phyloP scores from a whole-genome alignment of 208 protist genomes.

The Crithidia brevicula region DNA sequence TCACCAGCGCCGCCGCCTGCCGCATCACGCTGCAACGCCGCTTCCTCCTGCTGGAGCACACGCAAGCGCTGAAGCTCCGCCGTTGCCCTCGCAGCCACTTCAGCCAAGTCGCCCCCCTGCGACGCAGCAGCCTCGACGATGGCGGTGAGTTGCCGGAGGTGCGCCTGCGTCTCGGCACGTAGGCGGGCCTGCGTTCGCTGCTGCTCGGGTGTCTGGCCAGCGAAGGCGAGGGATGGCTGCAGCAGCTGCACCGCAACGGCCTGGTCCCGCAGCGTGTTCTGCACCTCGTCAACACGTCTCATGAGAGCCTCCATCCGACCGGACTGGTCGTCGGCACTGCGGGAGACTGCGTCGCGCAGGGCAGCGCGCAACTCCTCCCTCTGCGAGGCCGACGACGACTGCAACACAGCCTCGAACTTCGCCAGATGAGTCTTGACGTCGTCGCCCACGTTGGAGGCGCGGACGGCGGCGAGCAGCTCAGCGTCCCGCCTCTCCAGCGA shows the following conservation, averaged over 20 bases:
- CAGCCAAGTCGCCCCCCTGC: not conserved
- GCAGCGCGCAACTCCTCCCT: constrained; percentile 14
- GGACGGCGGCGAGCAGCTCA: constrained; percentile 24
- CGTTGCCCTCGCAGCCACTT: constrained; percentile 3
- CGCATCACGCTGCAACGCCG: constrained; percentile 10
- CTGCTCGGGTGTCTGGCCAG: constrained; percentile 24
- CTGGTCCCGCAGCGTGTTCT: constrained; percentile 26
- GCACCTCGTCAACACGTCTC: constrained; percentile 19
- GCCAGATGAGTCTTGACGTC: constrained; percentile 23
- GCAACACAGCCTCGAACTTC: constrained; percentile 13
- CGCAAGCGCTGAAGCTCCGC: constrained; percentile 20
- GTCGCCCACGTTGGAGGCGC: not conserved
- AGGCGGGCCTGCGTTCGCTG: constrained; percentile 16
- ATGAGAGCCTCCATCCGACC: constrained; percentile 19
- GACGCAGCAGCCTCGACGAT: constrained; percentile 8
- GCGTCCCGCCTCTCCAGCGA: constrained; percentile 23
- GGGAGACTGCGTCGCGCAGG: constrained; percentile 6
- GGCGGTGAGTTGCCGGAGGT: constrained; percentile 12
- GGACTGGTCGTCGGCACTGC: constrained; percentile 7
- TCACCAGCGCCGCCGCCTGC: not conserved
- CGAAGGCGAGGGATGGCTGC: constrained; percentile 14
- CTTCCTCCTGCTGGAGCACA: constrained; percentile 25
- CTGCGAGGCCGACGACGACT: constrained; percentile 1
- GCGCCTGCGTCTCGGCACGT: constrained; percentile 18
- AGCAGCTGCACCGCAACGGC: constrained; percentile 25